Conservation (phyloP, 768 basidiomycete genomes). For the Imleria badia region DNA sequence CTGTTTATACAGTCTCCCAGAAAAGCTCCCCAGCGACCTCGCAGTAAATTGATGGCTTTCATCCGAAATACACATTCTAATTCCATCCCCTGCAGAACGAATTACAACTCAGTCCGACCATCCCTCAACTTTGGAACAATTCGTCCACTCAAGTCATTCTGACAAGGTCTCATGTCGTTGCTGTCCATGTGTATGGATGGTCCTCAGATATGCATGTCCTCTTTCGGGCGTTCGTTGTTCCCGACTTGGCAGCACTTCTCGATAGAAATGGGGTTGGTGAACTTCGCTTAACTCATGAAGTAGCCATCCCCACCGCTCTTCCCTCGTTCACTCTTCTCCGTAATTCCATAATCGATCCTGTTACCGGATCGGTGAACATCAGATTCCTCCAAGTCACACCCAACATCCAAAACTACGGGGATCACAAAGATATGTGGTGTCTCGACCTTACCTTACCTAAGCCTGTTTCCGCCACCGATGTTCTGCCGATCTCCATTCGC, state of each 20-base stretch:
- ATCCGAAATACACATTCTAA: background rate
- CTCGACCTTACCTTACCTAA: background rate
- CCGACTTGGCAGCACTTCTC: background rate
- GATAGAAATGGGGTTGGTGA: background rate
- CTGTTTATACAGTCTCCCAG: background rate
- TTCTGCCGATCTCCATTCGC: background rate
- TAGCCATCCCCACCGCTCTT: background rate
- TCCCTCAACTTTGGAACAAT: background rate
- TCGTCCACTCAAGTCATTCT: background rate
- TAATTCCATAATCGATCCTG: background rate
- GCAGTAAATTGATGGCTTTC: background rate
- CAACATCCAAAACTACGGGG: background rate
- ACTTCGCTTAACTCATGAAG: background rate
- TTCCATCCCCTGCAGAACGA: background rate
- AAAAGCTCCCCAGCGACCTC: background rate
- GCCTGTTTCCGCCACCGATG: background rate
- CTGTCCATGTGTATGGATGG: background rate
- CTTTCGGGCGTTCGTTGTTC: background rate
- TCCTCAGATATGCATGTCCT: background rate
- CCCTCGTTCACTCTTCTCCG: background rate
- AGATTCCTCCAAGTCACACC: background rate
- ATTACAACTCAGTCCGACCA: too few species aligned
- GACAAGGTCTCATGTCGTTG: background rate
- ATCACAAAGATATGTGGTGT: background rate
- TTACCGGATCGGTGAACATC: background rate